phyloP scores from a whole-genome alignment of 345 rosid species.

The Draba incana region DNA sequence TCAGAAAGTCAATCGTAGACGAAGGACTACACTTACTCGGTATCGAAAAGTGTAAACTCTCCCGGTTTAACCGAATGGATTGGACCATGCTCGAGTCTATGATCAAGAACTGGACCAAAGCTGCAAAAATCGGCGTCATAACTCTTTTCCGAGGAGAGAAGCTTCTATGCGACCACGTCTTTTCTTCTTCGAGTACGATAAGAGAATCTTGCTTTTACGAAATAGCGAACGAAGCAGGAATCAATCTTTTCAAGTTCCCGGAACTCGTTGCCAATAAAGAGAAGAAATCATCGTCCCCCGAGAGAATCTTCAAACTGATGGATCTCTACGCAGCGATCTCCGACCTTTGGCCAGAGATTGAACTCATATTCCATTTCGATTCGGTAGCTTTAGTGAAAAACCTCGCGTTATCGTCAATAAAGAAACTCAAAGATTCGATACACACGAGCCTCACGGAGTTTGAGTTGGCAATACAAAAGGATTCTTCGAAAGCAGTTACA shows the following conservation, averaged over 20 bases:
- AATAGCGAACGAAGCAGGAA: conserved; percentile 61
- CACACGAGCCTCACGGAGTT: conserved; percentile 48
- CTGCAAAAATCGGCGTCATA: conserved; percentile 62
- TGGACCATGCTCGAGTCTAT: conserved; percentile 51
- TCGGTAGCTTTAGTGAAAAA: conserved; percentile 53
- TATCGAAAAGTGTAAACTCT: conserved; percentile 47
- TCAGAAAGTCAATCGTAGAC: conserved; percentile 68
- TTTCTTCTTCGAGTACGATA: conserved; percentile 51
- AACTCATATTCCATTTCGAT: conserved; percentile 59
- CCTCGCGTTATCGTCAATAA: conserved; percentile 42
- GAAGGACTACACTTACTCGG: conserved; percentile 66
- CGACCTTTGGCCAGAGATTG: conserved; percentile 67
- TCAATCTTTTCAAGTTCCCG: conserved; percentile 62
- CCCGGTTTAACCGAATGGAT: conserved; percentile 55
- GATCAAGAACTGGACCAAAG: conserved; percentile 71
- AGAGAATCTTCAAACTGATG: conserved; percentile 59
- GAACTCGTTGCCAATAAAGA: conserved; percentile 59
- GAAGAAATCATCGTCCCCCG: conserved; percentile 43
- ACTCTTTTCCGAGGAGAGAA: conserved; percentile 66
- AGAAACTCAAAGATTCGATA: conserved; percentile 54
- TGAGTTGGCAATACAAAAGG: conserved; percentile 54
- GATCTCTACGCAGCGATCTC: conserved; percentile 65
- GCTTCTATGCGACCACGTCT: conserved; percentile 67
- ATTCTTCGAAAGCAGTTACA: conserved; percentile 47
- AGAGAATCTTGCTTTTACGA: conserved; percentile 73